A percentile compares a stretch with the other conserved stretches of the same genome.
These are phyloP conservation scores for Trichophyton mentagrophytes DNA, from an alignment of 2,329 filamentous ascomycete species.

Conservation along the genomic window DNA sequence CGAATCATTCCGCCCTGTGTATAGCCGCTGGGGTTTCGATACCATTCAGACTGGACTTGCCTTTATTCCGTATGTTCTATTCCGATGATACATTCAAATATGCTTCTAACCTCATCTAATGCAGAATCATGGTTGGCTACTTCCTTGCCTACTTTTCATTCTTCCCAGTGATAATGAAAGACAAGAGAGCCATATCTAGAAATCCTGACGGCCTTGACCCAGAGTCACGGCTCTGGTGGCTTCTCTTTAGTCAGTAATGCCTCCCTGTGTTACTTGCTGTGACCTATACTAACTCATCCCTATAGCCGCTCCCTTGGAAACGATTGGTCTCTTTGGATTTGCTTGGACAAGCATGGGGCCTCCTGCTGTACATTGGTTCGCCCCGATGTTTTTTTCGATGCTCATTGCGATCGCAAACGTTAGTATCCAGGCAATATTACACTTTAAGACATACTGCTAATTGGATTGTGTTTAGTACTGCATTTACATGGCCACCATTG, in stretches of 20 bases:
- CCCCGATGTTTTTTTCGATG: slow-evolving; percentile 45
- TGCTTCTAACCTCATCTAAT: not conserved
- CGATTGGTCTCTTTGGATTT: slow-evolving; percentile 49
- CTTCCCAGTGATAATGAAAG: slow-evolving; percentile 39
- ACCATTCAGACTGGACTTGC: slow-evolving; percentile 37
- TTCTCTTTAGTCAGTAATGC: slow-evolving; percentile 37
- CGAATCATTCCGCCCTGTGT: slow-evolving; percentile 48
- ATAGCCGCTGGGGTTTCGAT: slow-evolving; percentile 47
- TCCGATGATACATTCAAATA: not conserved
- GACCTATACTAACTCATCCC: not conserved
- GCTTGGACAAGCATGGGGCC: slow-evolving; percentile 48
- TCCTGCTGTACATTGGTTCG: slow-evolving; percentile 45
- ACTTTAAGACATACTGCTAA: not conserved
- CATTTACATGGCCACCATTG: slow-evolving; percentile 53
- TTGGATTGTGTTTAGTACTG: slow-evolving; percentile 18
- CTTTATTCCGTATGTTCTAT: slow-evolving; percentile 38
- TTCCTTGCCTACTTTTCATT: slow-evolving; percentile 44
- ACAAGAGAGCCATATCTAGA: slow-evolving; percentile 28
- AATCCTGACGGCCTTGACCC: slow-evolving; percentile 42
- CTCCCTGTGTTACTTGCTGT: not conserved
- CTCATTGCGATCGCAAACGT: slow-evolving; percentile 51
- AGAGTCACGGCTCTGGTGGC: slow-evolving; percentile 46
- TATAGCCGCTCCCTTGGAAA: slow-evolving; percentile 42
- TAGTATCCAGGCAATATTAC: slow-evolving; percentile 19
- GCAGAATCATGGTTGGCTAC: slow-evolving; percentile 42